Conservation (phyloP, 306 rosid genomes). For the Medicago ruthenica region DNA sequence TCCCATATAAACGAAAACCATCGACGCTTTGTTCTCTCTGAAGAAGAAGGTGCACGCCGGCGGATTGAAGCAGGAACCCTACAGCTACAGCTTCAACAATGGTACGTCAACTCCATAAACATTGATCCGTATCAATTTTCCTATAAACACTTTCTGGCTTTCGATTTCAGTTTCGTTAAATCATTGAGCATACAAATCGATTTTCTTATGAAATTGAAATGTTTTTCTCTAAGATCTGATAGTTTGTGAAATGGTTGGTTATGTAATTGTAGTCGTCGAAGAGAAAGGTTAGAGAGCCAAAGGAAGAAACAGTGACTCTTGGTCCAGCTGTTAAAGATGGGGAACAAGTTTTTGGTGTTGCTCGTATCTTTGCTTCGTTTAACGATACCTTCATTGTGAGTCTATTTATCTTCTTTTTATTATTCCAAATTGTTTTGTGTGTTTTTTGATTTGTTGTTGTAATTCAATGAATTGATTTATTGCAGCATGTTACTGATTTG, state of each 20-base stretch:
- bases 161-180: neutral
- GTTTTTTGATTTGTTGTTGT: neutral
- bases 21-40: neutral
- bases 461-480: conserved; percentile 5
- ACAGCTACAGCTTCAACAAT: conserved; percentile 14
- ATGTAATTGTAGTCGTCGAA: conserved; percentile 51
- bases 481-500: conserved; percentile 83
- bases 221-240: neutral
- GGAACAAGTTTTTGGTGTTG: conserved; percentile 78
- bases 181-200: neutral
- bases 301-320: conserved; percentile 80
- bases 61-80: neutral
- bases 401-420: neutral
- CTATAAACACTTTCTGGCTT: neutral
- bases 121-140: neutral
- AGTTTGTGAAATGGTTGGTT: neutral
- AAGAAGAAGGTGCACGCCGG: neutral
- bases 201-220: neutral
- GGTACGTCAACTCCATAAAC: neutral
- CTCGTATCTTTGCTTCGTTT: conserved; percentile 78
- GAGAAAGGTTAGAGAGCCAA: conserved; percentile 85
- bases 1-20: neutral
- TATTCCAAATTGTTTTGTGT: neutral
- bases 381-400: conserved; percentile 86
- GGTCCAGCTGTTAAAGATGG: conserved; percentile 84